These are phyloP conservation scores for Immersiporthe knoxdaviesiana DNA, from an alignment of 2,329 filamentous ascomycete genomes.

Conservation along the genomic window DNA sequence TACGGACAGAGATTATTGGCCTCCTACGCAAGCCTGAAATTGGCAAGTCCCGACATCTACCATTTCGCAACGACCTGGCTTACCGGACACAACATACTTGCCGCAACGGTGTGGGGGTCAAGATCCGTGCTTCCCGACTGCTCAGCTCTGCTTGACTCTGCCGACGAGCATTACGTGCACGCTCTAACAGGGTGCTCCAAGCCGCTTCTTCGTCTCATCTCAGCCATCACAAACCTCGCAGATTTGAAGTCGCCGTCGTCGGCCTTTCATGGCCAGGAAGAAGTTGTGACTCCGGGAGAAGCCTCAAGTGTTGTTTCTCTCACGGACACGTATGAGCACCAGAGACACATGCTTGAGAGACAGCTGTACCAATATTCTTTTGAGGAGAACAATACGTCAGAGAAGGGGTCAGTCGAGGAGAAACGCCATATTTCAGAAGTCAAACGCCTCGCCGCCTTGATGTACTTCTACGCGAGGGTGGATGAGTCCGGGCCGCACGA, in stretches of 20 bases:
- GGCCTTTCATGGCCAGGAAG: not conserved
- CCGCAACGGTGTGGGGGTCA: conserved; percentile 29
- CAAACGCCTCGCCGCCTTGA: conserved; percentile 35
- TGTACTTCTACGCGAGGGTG: conserved; percentile 38
- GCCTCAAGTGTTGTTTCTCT: not conserved
- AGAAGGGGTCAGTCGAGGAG: not conserved
- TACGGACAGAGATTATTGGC: conserved; percentile 30
- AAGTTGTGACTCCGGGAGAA: not conserved
- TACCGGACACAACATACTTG: conserved; percentile 30
- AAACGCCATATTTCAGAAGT: conserved; percentile 33
- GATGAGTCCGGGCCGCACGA: conserved; percentile 35
- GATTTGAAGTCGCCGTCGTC: not conserved
- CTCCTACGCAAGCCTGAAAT: conserved; percentile 30
- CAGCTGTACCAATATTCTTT: not conserved
- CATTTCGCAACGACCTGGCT: conserved; percentile 36
- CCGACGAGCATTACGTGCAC: conserved; percentile 28
- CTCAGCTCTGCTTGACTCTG: not conserved
- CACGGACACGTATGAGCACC: not conserved
- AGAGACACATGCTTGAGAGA: conserved; percentile 11
- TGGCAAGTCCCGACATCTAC: conserved; percentile 29
- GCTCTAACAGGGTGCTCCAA: conserved; percentile 31
- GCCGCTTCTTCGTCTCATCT: conserved; percentile 28
- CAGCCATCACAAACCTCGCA: conserved; percentile 21
- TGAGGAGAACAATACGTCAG: not conserved
- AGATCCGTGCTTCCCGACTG: conserved; percentile 9